Evolutionary conservation across 108 stramenopile genomes (phyloP).

Genomic region (Cyclostephanos tholiformis): DNA sequence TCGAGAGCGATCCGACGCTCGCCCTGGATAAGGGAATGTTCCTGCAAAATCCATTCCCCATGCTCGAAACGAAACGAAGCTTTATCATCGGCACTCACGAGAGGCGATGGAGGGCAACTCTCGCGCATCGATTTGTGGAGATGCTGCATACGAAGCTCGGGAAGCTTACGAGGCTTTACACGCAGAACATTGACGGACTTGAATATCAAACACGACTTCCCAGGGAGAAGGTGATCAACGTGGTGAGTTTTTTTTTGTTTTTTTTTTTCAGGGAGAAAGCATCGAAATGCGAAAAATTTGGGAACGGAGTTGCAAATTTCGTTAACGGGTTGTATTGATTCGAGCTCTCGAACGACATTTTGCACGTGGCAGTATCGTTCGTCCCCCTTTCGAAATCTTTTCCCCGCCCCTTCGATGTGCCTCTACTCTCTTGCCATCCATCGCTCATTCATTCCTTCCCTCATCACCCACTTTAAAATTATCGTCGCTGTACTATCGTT

Average conservation of each 20-base stretch:
- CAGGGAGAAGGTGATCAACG: slow-evolving; percentile 67
- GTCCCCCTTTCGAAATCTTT: too few relatives aligned
- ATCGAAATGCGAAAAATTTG: too few relatives aligned
- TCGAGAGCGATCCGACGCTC: slow-evolving; percentile 59
- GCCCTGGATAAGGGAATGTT: slow-evolving; percentile 77
- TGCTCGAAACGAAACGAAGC: slow-evolving; percentile 79
- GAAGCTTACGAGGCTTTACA: slow-evolving; percentile 55
- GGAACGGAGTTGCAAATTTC: too few relatives aligned
- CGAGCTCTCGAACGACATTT: too few relatives aligned
- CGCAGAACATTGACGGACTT: slow-evolving; percentile 75
- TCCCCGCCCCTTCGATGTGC: too few relatives aligned
- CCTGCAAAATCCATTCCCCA: slow-evolving; percentile 80
- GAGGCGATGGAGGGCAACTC: slow-evolving; percentile 73
- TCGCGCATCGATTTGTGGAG: slow-evolving; percentile 87
- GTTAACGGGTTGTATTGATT: too few relatives aligned
- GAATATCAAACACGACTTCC: slow-evolving; percentile 67
- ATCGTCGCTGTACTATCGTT: too few relatives aligned
- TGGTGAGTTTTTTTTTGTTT: slow-evolving; percentile 4
- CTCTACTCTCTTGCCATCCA: too few relatives aligned
- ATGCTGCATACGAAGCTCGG: slow-evolving; percentile 68
- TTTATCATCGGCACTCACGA: slow-evolving; percentile 82
- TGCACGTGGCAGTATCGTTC: too few relatives aligned
- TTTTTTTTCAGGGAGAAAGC: too few relatives aligned
- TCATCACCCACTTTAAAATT: too few relatives aligned
- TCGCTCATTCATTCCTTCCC: too few relatives aligned